Evolutionary conservation across 352 stramenopile species (phyloP).

Genomic region (Pythium periplocum): DNA sequence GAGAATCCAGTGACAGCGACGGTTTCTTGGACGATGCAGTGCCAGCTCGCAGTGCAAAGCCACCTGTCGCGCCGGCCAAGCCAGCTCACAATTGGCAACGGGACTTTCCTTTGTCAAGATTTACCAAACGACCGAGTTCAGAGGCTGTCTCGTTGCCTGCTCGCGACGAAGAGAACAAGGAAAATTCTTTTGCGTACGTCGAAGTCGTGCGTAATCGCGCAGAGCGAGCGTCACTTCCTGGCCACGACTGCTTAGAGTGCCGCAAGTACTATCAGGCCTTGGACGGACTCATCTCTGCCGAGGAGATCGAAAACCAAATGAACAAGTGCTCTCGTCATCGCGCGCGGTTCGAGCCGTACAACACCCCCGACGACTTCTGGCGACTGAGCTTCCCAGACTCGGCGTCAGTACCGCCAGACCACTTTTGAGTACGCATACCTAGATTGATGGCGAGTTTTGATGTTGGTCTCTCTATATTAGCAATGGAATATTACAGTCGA

Average conservation of each 20-base stretch:
- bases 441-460: too few species aligned
- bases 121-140: neutral
- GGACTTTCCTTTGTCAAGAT: neutral
- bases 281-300: conserved; percentile 29
- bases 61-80: too few species aligned
- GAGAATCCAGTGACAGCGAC: too few species aligned
- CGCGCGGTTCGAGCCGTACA: conserved; percentile 60
- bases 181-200: conserved; percentile 43
- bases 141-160: neutral
- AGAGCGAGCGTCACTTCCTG: conserved; percentile 48
- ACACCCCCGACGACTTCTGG: conserved; percentile 86
- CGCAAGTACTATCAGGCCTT: conserved; percentile 78
- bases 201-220: conserved; percentile 78
- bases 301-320: conserved; percentile 23
- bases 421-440: too few species aligned
- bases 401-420: neutral
- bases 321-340: conserved; percentile 70
- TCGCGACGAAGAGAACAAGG: conserved; percentile 1
- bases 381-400: conserved; percentile 79
- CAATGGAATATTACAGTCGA: too few species aligned
- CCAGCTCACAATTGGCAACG: too few species aligned
- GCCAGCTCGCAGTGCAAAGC: too few species aligned
- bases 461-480: too few species aligned
- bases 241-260: conserved; percentile 68
- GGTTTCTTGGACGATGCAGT: too few species aligned